Percentiles rank a stretch among this genome's conserved stretches.
phyloP scores from a whole-genome alignment of 371 early-diverging fungal species.

The Mortierella sp. region DNA sequence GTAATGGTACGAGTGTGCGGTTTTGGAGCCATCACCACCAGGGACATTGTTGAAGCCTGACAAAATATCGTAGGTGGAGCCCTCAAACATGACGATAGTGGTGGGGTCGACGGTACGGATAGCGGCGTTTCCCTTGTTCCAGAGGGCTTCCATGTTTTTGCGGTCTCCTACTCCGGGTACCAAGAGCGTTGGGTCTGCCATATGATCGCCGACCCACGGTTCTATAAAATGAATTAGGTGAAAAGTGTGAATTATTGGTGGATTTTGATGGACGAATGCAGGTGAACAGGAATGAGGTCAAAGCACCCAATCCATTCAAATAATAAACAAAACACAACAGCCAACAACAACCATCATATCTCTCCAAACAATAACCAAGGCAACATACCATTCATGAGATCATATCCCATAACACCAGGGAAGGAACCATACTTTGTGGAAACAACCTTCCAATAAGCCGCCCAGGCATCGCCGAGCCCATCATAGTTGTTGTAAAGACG shows the following conservation, averaged over 20 bases:
- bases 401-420: constrained; percentile 69
- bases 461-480: constrained; percentile 64
- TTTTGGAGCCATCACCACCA: constrained; percentile 63
- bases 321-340: background rate
- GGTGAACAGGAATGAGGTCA: background rate
- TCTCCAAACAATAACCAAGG: no score
- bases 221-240: constrained; percentile 36
- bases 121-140: constrained; percentile 63
- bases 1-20: constrained; percentile 53
- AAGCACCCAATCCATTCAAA: background rate
- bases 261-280: background rate
- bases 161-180: constrained; percentile 59
- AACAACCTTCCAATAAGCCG: constrained; percentile 65
- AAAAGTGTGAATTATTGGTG: background rate
- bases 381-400: constrained; percentile 64
- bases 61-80: constrained; percentile 62
- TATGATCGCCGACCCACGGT: constrained; percentile 67
- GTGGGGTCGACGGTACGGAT: constrained; percentile 64
- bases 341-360: no score
- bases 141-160: constrained; percentile 62
- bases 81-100: constrained; percentile 68
- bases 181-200: constrained; percentile 59
- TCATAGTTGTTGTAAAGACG: constrained; percentile 67
- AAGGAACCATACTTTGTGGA: constrained; percentile 59
- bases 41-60: constrained; percentile 68